Conservation (phyloP, 2,329 filamentous ascomycete genomes). For the Penicillium thymicola region DNA sequence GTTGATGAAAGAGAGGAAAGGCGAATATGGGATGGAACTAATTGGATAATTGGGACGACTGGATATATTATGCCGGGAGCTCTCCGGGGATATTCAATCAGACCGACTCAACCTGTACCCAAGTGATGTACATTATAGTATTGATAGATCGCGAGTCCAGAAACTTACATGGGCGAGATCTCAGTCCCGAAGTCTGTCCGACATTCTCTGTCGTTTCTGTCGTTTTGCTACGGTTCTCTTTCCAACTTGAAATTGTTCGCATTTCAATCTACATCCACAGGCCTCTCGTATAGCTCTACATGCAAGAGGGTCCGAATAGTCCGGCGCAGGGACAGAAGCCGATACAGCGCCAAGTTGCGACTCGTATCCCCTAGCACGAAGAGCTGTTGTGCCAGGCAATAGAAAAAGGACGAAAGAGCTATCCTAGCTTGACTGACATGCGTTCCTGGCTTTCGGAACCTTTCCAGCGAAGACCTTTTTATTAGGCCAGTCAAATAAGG, state of each 20-base stretch:
- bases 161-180: neutral
- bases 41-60: neutral
- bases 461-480: neutral
- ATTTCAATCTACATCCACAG: neutral
- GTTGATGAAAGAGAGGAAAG: neutral
- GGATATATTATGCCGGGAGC: neutral
- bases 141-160: neutral
- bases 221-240: neutral
- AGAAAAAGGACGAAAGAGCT: neutral
- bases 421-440: neutral
- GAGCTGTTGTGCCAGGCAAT: neutral
- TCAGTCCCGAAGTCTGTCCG: neutral
- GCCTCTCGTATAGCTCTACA: neutral
- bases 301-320: neutral
- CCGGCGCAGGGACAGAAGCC: constrained; percentile 5
- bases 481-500: neutral
- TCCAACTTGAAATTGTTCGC: neutral
- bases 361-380: neutral
- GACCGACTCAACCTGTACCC: neutral
- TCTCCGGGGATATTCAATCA: neutral
- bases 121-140: neutral
- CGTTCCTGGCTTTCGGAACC: neutral
- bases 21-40: neutral
- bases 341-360: neutral
- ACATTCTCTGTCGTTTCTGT: neutral